Base-by-base conservation (phyloP, 139 green algal genomes). In the Coelastrella sp. region DNA sequence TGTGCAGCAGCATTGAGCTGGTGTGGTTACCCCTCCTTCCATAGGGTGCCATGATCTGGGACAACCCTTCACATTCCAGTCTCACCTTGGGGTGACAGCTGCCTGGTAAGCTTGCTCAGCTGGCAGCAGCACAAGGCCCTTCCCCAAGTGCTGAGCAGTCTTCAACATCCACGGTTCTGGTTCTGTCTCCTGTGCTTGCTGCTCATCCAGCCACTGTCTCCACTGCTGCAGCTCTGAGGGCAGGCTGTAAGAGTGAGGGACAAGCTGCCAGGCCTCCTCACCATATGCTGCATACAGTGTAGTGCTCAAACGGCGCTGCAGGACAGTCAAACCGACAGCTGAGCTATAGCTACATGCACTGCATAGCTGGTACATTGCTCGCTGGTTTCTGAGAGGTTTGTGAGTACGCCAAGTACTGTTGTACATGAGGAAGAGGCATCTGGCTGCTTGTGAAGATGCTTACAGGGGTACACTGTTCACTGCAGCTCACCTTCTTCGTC, bases 141-240 rank as follows among this genome's bases (percentile, higher is more conserved):
- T 93, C 73, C 90, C 90, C 60, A 93, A 78, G 85, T 93, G 89
- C 72, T 91, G 85, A 3, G 85, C 79, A 7, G 90, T 94, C 79
- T 94, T 94, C 9, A 94, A 69, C 48, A 94, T 92, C 90, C 90
- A 94, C 64, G 90, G 83, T 62, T 85, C 80, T 53, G 88, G 60
- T 8, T 81, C 63, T 37, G 25, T 13, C 6, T 35, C 48, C 6
- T 27, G 40, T 32, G 79, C 73, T 30, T 63, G 79, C 25, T 66
- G 37, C 67, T 59, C 30, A 23, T 60, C 48, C 83, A 84, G 66
- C 71, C 81, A 78, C 0, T 69, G 76, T 15, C 48, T 73, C 73
- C 86, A 86, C 62, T 69, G 43, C 11, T 27, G 50, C 71, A 93
- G 85, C 74, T 91, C 85, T 25, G 90, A 82, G 5, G 87, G 90